A percentile compares a stretch with the other conserved stretches of the same genome.
phyloP scores from a whole-genome alignment of 2,329 filamentous ascomycete species.

The Chaetomiaceae sp. region DNA sequence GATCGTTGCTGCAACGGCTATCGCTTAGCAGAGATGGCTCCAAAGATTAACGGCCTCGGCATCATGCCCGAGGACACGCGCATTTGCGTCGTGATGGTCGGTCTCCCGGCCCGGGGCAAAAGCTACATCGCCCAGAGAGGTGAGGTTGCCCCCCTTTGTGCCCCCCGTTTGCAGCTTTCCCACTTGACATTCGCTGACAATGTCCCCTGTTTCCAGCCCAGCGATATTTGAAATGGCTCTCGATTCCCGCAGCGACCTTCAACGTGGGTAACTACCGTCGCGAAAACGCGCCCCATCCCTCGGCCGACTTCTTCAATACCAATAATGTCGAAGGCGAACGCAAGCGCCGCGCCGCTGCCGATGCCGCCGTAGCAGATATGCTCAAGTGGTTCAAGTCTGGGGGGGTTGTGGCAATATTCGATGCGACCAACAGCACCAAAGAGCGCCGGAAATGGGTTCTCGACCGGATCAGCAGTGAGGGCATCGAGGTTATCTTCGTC shows the following conservation, averaged over 20 bases:
- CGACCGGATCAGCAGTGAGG: slow-evolving; percentile 68
- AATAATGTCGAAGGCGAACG: slow-evolving; percentile 87
- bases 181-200: slow-evolving; percentile 9
- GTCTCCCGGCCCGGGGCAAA: slow-evolving; percentile 91
- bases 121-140: slow-evolving; percentile 97
- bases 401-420: slow-evolving; percentile 87
- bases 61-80: slow-evolving; percentile 91
- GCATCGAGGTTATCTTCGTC: slow-evolving; percentile 88
- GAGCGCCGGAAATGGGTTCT: slow-evolving; percentile 85
- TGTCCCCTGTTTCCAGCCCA: slow-evolving; percentile 55
- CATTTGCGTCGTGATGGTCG: slow-evolving; percentile 99
- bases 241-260: slow-evolving; percentile 89
- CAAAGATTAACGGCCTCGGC: slow-evolving; percentile 60
- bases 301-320: slow-evolving; percentile 92
- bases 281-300: slow-evolving; percentile 80
- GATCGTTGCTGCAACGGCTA: slow-evolving; percentile 9
- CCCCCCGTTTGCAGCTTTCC: background rate
- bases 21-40: slow-evolving; percentile 38
- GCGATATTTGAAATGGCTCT: slow-evolving; percentile 94
- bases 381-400: slow-evolving; percentile 78
- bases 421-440: slow-evolving; percentile 96
- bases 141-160: slow-evolving; percentile 42
- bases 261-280: slow-evolving; percentile 97
- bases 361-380: slow-evolving; percentile 92
- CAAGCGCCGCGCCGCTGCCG: slow-evolving; percentile 79